These are phyloP conservation scores for Melanogaster broomeanus DNA, from an alignment of 768 basidiomycete genomes.

Conservation along the genomic window DNA sequence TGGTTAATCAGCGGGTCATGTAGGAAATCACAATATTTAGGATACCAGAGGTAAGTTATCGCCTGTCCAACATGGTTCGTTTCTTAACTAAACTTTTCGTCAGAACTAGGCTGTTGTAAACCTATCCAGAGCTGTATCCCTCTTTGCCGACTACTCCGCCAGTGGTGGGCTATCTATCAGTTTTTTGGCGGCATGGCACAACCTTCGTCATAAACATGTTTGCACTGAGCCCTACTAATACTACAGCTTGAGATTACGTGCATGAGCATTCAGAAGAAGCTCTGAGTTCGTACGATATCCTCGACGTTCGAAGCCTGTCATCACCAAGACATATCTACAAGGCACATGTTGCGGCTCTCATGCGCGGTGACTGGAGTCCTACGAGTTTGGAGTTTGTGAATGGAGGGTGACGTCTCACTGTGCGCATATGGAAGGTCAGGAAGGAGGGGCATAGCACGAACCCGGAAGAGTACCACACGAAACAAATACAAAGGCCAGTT, in stretches of 20 bases:
- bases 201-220: neutral
- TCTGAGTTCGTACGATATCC: neutral
- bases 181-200: neutral
- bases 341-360: constrained; percentile 94
- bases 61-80: neutral
- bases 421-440: constrained; percentile 96
- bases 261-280: neutral
- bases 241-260: constrained; percentile 10
- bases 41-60: constrained; percentile 73
- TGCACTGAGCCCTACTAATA: constrained; percentile 5
- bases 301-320: constrained; percentile 85
- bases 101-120: constrained; percentile 35
- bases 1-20: constrained; percentile 2
- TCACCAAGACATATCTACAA: constrained; percentile 93
- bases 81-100: constrained; percentile 2
- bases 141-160: constrained; percentile 5
- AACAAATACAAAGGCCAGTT: constrained; percentile 95
- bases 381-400: constrained; percentile 95
- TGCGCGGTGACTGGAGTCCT: constrained; percentile 97
- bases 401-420: constrained; percentile 94
- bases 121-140: constrained; percentile 1
- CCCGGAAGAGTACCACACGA: constrained; percentile 95
- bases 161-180: neutral
- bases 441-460: constrained; percentile 77
- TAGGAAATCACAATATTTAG: constrained; percentile 89